Base-by-base conservation (phyloP, 371 early-diverging fungal species). In the Circinella minor region DNA sequence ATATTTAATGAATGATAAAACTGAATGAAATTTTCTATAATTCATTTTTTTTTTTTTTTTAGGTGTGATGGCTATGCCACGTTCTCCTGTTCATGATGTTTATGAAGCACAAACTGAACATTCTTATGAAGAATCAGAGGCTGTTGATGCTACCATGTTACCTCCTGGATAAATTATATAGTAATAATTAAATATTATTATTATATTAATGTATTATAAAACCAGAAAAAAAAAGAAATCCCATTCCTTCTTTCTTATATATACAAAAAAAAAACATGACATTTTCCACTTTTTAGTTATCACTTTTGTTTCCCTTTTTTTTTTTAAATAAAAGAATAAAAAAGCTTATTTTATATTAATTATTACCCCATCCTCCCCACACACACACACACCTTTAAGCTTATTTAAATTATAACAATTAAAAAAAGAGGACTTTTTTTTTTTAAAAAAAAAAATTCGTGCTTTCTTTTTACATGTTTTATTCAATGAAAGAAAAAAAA, bases 1-100 rank as follows among this genome's bases (percentile, higher is more conserved):
- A n/a, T n/a, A n/a, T n/a, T n/a, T n/a, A n/a, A n/a, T n/a, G n/a
- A n/a, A n/a, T n/a, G 7, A 17, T 3, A 14, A 36, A 36, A 59
- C 7, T 9, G 59, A 36, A 36, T 4, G 61, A 39, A 39, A n/a
- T n/a, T 39, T 39, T 6, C 9, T 6, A 39, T 61, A n/a, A 38
- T n/a, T 6, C 20, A 34, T 47, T 9, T 20, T 46, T 20, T 36
- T 27, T 47, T 20, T 62, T 49, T 15, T 17, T 1, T 20, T 34
- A 63, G 63, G 94, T 69, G 83, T 92, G 76, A 97, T 98, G 96
- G 96, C 96, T 46, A 95, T 98, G 93, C 94, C 97, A 10, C 87
- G 97, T 60, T 92, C 94, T 49, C 92, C 92, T 49, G 86, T 94
- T 55, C 90, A 88, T 66, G 91, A 92, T 62, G 48, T 47, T 7